Conservation (phyloP, 1,284 basidiomycete genomes). For the Takashimella tepidaria region DNA sequence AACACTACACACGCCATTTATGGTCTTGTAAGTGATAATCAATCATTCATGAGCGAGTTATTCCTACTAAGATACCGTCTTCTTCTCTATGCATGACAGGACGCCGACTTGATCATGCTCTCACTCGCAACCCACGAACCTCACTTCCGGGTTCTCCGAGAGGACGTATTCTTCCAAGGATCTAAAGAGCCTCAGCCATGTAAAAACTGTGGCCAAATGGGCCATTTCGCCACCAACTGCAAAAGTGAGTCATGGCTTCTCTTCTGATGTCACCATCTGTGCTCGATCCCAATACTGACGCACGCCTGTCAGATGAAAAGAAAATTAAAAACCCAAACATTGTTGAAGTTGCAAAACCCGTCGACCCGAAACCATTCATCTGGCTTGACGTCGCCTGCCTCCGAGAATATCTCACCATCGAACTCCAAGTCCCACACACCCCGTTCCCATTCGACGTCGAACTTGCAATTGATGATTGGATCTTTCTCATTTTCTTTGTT, state of each 20-base stretch:
- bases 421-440: slow-evolving; percentile 72
- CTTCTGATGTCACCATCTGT: neutral
- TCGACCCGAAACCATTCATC: slow-evolving; percentile 95
- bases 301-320: slow-evolving; percentile 30
- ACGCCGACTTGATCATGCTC: slow-evolving; percentile 99
- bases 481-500: slow-evolving; percentile 98
- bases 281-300: neutral
- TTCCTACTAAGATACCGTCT: slow-evolving; percentile 2
- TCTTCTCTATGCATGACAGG: no score
- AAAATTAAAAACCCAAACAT: slow-evolving; percentile 54
- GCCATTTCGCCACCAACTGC: slow-evolving; percentile 92
- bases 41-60: no score
- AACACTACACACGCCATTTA: slow-evolving; percentile 98
- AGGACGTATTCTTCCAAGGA: slow-evolving; percentile 92
- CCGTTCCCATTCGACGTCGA: slow-evolving; percentile 93
- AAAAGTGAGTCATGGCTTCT: slow-evolving; percentile 52
- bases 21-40: slow-evolving; percentile 79
- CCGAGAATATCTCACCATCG: slow-evolving; percentile 95
- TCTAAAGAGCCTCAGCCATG: slow-evolving; percentile 62
- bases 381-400: slow-evolving; percentile 94
- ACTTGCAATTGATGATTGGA: slow-evolving; percentile 98
- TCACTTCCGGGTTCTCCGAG: slow-evolving; percentile 91
- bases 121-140: slow-evolving; percentile 97
- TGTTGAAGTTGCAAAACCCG: slow-evolving; percentile 58
- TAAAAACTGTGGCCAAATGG: slow-evolving; percentile 86